Evolutionary conservation across 169 alveolate genomes (phyloP), one percentile per base, ranked within the genome.

Genomic region (Eimeria tenella): DNA sequence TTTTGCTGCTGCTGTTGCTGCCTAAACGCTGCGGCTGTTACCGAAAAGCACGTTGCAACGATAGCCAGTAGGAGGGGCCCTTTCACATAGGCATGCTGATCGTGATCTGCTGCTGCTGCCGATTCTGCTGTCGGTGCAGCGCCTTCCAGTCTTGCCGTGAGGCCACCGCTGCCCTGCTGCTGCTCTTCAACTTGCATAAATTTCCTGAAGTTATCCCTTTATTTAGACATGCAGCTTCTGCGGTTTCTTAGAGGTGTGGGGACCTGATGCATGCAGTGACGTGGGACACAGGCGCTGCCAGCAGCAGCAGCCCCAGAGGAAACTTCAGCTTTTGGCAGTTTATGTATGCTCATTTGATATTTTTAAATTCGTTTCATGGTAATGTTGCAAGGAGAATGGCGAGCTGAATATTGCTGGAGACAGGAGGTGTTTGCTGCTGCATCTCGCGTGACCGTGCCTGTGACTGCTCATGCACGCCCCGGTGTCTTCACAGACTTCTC

Each of bases 231-330:
- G 11, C 42, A 3, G 62, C 65, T 4, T 17, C 4, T 25, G 19
- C 15, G 0, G 50, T 17, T 77, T 52, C 68, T 9, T 15, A 42
- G n/a, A 49, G 42, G 55, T 77, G 86, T 77, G 86, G 86, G 86
- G 86, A 60, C 65, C 86, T 77, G 71, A 42, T 15, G 79, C 63
- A 56, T 60, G 79, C 79, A 58, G 17, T 60, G 8, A 31, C 81
- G 55, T 42, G 15, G 49, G 68, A 86, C 5, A 70, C 63, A 31
- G 63, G 81, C 9, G 70, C 68, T 49, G 74, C 42, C 65, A 58
- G 65, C 65, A 58, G 65, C 4, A 58, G 65, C 65, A 58, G 65
- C 65, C 10, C 10, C 74, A 65, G 74, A 25, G 49, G 49, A 25
- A n/a, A 42, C 74, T 6, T 25, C 58, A 73, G 56, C 58, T 31